These are phyloP conservation scores for Botrytis aclada DNA, from an alignment of 2,329 filamentous ascomycete genomes.

Conservation along the genomic window DNA sequence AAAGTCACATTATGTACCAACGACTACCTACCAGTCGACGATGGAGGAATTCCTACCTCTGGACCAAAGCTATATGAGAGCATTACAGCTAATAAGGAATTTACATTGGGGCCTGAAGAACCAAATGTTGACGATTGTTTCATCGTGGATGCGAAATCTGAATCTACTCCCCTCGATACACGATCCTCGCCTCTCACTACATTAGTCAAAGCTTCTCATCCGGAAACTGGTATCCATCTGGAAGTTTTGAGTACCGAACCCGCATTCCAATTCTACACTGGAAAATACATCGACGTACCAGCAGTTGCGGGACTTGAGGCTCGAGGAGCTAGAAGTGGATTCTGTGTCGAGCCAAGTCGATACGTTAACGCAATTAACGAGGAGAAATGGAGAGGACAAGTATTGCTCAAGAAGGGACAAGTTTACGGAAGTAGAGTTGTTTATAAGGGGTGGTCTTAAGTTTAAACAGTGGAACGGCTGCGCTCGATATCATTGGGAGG, in stretches of 20 bases:
- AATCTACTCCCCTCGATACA: conserved; percentile 49
- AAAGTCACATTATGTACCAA: conserved; percentile 56
- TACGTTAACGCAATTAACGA: conserved; percentile 88
- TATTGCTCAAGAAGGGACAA: conserved; percentile 78
- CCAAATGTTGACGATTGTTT: conserved; percentile 92
- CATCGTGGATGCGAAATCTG: conserved; percentile 50
- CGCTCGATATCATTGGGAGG: background rate
- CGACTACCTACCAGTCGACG: conserved; percentile 71
- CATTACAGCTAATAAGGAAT: conserved; percentile 62
- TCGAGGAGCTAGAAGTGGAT: conserved; percentile 67
- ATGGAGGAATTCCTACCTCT: conserved; percentile 68
- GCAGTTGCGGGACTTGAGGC: conserved; percentile 60
- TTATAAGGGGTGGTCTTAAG: conserved; percentile 80
- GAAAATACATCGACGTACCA: conserved; percentile 77
- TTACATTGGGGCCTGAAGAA: conserved; percentile 62
- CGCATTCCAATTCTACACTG: conserved; percentile 95
- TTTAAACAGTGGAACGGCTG: conserved; percentile 45
- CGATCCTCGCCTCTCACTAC: conserved; percentile 57
- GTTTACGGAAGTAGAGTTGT: conserved; percentile 78
- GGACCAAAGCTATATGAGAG: conserved; percentile 60
- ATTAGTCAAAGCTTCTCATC: conserved; percentile 71
- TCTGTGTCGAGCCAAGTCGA: conserved; percentile 89
- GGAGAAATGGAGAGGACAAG: conserved; percentile 74
- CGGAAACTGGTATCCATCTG: conserved; percentile 71
- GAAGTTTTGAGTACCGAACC: conserved; percentile 91